Evolutionary conservation across 179 eudicot genomes (phyloP).

Genomic region (Gypsophila paniculata): DNA sequence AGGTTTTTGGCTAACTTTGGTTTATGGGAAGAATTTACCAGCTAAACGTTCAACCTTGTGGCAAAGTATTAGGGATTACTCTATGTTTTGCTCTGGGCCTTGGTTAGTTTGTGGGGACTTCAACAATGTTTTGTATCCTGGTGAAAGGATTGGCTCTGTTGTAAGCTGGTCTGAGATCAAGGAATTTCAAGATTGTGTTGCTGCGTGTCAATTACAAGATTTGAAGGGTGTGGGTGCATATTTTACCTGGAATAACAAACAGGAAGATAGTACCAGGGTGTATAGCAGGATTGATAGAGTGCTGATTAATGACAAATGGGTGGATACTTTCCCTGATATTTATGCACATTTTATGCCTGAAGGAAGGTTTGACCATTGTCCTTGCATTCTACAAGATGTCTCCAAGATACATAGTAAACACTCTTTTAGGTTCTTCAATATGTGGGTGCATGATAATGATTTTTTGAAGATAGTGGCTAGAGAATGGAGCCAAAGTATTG

Average conservation of each 20-base stretch:
- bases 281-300: background rate
- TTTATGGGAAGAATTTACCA: no score
- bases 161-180: background rate
- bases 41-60: no score
- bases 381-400: background rate
- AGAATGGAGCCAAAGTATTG: background rate
- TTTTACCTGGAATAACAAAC: conserved; percentile 4
- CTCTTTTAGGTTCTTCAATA: background rate
- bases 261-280: background rate
- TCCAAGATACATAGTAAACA: background rate
- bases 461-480: background rate
- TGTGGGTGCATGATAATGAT: background rate
- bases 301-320: background rate
- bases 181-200: background rate
- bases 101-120: no score
- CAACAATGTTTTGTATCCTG: background rate
- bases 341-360: background rate
- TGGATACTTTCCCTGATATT: background rate
- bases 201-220: background rate
- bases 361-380: background rate
- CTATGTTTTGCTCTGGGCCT: no score
- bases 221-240: background rate
- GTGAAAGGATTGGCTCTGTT: background rate
- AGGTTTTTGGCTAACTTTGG: no score
- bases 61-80: no score